Evolutionary conservation across 768 basidiomycete genomes (phyloP).

Genomic region (Tephrocybe sp.): DNA sequence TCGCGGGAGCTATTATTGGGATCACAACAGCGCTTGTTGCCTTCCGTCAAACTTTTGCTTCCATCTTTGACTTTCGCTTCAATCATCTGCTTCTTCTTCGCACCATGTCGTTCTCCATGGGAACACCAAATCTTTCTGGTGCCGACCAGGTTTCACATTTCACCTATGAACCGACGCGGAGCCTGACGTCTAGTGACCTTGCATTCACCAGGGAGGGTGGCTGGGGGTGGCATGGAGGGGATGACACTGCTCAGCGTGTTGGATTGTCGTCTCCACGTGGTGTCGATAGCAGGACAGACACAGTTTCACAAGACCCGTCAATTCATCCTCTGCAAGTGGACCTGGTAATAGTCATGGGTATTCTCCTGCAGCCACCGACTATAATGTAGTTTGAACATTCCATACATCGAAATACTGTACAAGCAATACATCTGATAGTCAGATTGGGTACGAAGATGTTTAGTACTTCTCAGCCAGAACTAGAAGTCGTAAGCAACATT

Average conservation of each 20-base stretch:
- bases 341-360: background rate
- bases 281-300: background rate
- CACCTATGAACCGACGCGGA: constrained; percentile 31
- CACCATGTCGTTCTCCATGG: constrained; percentile 42
- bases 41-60: constrained; percentile 56
- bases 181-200: constrained; percentile 29
- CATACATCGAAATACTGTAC: too few relatives aligned
- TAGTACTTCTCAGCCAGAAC: constrained; percentile 31
- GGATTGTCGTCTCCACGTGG: background rate
- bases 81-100: constrained; percentile 60
- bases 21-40: constrained; percentile 47
- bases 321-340: too few relatives aligned
- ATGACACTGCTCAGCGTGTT: constrained; percentile 31
- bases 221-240: constrained; percentile 37
- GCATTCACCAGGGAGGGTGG: constrained; percentile 48
- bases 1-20: constrained; percentile 53
- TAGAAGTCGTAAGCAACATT: constrained; percentile 1
- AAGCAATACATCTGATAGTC: too few relatives aligned
- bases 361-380: background rate
- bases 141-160: constrained; percentile 29
- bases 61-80: constrained; percentile 56
- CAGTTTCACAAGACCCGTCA: background rate
- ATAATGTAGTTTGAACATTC: constrained; percentile 1
- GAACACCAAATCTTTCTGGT: constrained; percentile 24
- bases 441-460: too few relatives aligned